Base-by-base conservation (phyloP, 305 asterid genomes). In the Rubia tinctorum region DNA sequence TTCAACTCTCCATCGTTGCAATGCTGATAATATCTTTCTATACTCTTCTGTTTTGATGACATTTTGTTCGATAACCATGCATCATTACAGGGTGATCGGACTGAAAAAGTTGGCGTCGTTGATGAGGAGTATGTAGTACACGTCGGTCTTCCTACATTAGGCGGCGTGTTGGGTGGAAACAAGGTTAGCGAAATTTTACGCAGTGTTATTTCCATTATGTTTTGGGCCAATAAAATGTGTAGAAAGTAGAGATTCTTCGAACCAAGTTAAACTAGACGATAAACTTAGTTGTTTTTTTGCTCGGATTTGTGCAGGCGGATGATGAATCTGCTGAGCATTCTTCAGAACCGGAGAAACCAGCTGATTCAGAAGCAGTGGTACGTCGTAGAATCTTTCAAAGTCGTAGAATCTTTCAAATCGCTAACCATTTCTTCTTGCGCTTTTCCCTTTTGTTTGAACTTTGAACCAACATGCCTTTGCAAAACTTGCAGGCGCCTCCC, bases 41-140 rank as follows among this genome's bases (percentile, higher is more conserved):
- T 8, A 42, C 43, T 65, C 39, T 75, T n/a, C 71, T 78, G 45
- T 62, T 30, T 39, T 61, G 53, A 11, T 73, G 72, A 76, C 66
- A 17, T 23, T n/a, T 51, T 37, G 17, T 42, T 61, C 22, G 53
- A 22, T 64, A n/a, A n/a, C n/a, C n/a, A n/a, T n/a, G n/a, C n/a
- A n/a, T n/a, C n/a, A 69, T 59, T 47, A 77, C 83, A 94, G 97
- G 98, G 98, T 63, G 97, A 91, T 83, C 90, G 97, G 69, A 74
- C 85, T 3, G 79, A 40, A 59, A 94, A 94, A 68, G 95, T 94
- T 72, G 98, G 98, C 11, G 93, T 94, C 58, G 96, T 94, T 51
- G 98, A 94, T 64, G 86, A 86, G 23, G 96, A 94, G 81, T 94
- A 88, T 77, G 78, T 94, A 69, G 87, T 82, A 77, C 98, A 94